Conservation (phyloP, 2,329 filamentous ascomycete species). For the Venturiaceae sp. region DNA sequence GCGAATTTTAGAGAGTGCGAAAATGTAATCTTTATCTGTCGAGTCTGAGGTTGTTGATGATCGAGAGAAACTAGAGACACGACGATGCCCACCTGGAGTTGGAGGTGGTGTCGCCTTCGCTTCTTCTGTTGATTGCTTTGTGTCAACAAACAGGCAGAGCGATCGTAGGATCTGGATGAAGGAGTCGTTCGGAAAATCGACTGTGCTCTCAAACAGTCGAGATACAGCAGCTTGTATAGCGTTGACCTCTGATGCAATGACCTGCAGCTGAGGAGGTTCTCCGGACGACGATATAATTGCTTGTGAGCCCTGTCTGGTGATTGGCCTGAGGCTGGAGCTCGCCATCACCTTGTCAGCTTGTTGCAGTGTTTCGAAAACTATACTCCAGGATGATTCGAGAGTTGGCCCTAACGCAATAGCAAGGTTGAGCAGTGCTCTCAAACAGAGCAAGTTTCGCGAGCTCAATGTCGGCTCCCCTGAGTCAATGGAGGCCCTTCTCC, state of each 20-base stretch:
- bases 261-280: conserved; percentile 14
- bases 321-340: conserved; percentile 7
- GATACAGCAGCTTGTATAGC: conserved; percentile 83
- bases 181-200: conserved; percentile 75
- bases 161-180: conserved; percentile 71
- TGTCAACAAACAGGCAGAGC: conserved; percentile 59
- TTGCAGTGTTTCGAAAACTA: conserved; percentile 83
- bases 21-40: conserved; percentile 34
- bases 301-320: conserved; percentile 28
- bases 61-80: conserved; percentile 33
- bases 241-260: conserved; percentile 64
- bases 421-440: conserved; percentile 85
- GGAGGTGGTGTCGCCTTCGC: conserved; percentile 14
- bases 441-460: conserved; percentile 79
- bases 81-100: conserved; percentile 23
- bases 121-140: conserved; percentile 8
- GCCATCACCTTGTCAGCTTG: conserved; percentile 71
- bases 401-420: conserved; percentile 91
- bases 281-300: background rate
- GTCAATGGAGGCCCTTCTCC: conserved; percentile 51
- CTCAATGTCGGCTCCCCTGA: conserved; percentile 45
- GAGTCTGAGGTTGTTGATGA: conserved; percentile 28
- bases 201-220: conserved; percentile 81
- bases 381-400: conserved; percentile 75
- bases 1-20: conserved; percentile 38